These are phyloP conservation scores for Heliamphora exappendiculata DNA, from an alignment of 148 eudicot genomes.

Conservation along the genomic window DNA sequence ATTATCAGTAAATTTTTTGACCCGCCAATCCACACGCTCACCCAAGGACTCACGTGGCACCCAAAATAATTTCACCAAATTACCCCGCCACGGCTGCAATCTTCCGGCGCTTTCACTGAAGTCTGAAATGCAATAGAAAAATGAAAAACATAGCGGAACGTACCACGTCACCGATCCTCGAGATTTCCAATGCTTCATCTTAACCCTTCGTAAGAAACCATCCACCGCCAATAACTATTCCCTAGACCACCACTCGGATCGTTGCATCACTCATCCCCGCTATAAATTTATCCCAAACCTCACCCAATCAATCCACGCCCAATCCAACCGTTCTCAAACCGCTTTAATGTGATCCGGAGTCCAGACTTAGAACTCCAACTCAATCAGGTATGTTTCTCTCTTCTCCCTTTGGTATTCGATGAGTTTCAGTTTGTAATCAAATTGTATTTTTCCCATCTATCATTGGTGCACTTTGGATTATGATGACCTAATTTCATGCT, in stretches of 20 bases:
- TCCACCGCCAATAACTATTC: background rate
- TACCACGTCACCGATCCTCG: slow-evolving; percentile 11
- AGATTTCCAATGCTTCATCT: background rate
- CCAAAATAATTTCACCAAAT: too few relatives aligned
- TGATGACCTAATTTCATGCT: background rate
- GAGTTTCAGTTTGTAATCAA: background rate
- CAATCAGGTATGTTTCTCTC: background rate
- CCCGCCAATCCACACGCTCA: too few relatives aligned
- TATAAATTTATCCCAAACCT: background rate
- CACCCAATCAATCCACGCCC: background rate
- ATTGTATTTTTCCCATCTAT: too few relatives aligned
- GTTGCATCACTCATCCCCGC: background rate
- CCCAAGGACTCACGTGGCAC: too few relatives aligned
- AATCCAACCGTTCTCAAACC: background rate
- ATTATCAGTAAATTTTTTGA: too few relatives aligned
- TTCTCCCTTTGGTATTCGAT: background rate
- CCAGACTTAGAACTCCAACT: too few relatives aligned
- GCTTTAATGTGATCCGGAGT: too few relatives aligned
- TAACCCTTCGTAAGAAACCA: background rate
- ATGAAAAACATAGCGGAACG: too few relatives aligned
- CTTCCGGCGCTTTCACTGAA: too few relatives aligned
- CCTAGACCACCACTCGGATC: background rate
- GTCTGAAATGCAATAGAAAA: too few relatives aligned
- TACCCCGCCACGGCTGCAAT: too few relatives aligned
- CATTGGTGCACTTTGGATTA: too few relatives aligned